Conservation (phyloP, 2,329 filamentous ascomycete species). For the Amesomyces nigricolor region DNA sequence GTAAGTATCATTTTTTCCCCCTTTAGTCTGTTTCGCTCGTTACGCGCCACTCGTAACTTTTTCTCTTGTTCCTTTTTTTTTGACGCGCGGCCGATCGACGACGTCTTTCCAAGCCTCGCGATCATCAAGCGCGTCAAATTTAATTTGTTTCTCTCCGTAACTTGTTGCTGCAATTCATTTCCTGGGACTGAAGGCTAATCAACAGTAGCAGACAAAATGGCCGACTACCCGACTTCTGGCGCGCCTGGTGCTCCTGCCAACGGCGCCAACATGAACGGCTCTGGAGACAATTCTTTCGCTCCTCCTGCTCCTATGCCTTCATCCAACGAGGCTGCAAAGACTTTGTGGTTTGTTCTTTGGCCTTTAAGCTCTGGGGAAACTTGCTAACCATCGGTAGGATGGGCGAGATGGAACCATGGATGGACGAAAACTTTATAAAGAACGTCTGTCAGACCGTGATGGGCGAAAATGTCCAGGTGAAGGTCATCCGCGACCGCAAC, state of each 20-base stretch:
- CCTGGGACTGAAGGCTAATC: neutral
- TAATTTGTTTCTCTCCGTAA: neutral
- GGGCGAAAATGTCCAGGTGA: slow-evolving; percentile 93
- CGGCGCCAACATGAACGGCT: slow-evolving; percentile 29
- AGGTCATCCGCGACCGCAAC: slow-evolving; percentile 99
- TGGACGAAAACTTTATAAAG: slow-evolving; percentile 98
- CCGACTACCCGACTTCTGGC: slow-evolving; percentile 24
- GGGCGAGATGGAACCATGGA: slow-evolving; percentile 98
- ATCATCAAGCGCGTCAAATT: neutral
- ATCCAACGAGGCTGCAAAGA: slow-evolving; percentile 47
- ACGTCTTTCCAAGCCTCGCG: neutral
- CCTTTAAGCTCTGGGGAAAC: neutral
- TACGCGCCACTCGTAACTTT: too few relatives aligned
- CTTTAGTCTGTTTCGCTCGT: too few relatives aligned
- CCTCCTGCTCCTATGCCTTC: slow-evolving; percentile 22
- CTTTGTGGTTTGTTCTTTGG: slow-evolving; percentile 45
- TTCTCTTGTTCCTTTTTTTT: too few relatives aligned
- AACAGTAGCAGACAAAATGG: slow-evolving; percentile 18
- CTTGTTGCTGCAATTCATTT: neutral
- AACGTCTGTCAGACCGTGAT: slow-evolving; percentile 84
- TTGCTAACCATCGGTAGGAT: slow-evolving; percentile 57
- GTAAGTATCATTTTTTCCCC: too few relatives aligned
- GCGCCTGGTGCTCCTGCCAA: slow-evolving; percentile 21
- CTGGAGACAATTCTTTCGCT: slow-evolving; percentile 25
- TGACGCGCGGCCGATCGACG: too few relatives aligned